These are phyloP conservation scores for Aspergillus sp. DNA, from an alignment of 2,329 filamentous ascomycete species.

Conservation along the genomic window DNA sequence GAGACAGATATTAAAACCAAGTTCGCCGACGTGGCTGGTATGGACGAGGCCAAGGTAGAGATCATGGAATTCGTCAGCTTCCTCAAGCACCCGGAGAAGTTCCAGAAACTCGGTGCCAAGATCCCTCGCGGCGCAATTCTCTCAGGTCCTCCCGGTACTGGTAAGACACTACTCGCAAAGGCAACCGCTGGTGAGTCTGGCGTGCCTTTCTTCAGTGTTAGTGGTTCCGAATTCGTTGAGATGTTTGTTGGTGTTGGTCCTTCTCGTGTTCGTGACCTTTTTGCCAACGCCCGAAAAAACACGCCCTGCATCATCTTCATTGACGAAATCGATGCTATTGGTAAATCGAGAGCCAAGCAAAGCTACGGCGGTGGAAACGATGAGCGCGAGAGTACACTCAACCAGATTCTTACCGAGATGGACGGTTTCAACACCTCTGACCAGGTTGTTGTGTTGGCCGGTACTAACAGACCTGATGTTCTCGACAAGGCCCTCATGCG, in stretches of 20 bases:
- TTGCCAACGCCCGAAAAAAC: conserved; percentile 90
- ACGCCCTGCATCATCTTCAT: conserved; percentile 99
- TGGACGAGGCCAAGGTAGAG: conserved; percentile 96
- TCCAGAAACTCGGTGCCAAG: conserved; percentile 92
- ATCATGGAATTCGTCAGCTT: conserved; percentile 99
- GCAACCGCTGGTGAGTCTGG: conserved; percentile 95
- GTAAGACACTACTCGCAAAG: conserved; percentile 96
- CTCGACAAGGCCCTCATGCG: conserved; percentile 95
- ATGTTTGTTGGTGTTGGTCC: conserved; percentile 99
- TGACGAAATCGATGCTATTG: conserved; percentile 97
- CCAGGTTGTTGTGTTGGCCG: conserved; percentile 92
- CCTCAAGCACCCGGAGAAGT: conserved; percentile 86
- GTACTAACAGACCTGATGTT: conserved; percentile 92
- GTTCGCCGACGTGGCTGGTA: conserved; percentile 92
- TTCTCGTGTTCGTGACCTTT: conserved; percentile 89
- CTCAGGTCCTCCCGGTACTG: conserved; percentile 94
- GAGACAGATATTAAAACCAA: conserved; percentile 96
- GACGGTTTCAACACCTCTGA: conserved; percentile 97
- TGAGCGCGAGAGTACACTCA: conserved; percentile 92
- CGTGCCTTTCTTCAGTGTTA: conserved; percentile 97
- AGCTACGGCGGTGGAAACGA: conserved; percentile 89
- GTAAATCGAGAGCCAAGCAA: conserved; percentile 78
- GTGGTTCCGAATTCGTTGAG: conserved; percentile 97
- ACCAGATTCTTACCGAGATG: conserved; percentile 99
- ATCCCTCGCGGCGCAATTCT: conserved; percentile 96